A percentile compares a stretch with the other conserved stretches of the same genome.
These are phyloP conservation scores for Fusarium austroafricanum DNA, from an alignment of 2,329 filamentous ascomycete genomes.

Conservation along the genomic window DNA sequence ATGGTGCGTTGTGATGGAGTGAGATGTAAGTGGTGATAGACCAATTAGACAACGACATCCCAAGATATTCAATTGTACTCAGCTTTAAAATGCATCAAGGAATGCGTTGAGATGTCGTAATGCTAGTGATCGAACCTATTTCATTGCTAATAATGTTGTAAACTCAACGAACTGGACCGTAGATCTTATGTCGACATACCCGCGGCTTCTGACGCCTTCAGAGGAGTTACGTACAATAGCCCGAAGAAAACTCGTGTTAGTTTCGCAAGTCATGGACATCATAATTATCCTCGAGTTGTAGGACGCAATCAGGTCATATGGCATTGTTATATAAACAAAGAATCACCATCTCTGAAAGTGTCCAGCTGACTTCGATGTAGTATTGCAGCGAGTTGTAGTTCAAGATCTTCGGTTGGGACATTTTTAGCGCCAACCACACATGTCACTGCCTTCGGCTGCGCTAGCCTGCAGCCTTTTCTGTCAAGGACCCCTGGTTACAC, in stretches of 20 bases:
- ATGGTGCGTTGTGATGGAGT: constrained; percentile 35
- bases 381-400: neutral
- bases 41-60: neutral
- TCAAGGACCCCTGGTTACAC: constrained; percentile 29
- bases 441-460: constrained; percentile 36
- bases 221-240: constrained; percentile 15
- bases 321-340: neutral
- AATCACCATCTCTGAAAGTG: neutral
- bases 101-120: neutral
- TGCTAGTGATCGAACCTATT: neutral
- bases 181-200: constrained; percentile 45
- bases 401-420: constrained; percentile 1
- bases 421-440: constrained; percentile 35
- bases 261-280: neutral
- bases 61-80: neutral
- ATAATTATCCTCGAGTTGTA: neutral
- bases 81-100: constrained; percentile 1
- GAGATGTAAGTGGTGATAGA: constrained; percentile 7
- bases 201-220: constrained; percentile 44
- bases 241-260: neutral
- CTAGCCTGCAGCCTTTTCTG: constrained; percentile 26
- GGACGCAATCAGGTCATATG: neutral
- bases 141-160: neutral
- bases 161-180: constrained; percentile 22
- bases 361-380: constrained; percentile 8